Conservation (phyloP, 345 rosid genomes). For the Mangifera indica region DNA sequence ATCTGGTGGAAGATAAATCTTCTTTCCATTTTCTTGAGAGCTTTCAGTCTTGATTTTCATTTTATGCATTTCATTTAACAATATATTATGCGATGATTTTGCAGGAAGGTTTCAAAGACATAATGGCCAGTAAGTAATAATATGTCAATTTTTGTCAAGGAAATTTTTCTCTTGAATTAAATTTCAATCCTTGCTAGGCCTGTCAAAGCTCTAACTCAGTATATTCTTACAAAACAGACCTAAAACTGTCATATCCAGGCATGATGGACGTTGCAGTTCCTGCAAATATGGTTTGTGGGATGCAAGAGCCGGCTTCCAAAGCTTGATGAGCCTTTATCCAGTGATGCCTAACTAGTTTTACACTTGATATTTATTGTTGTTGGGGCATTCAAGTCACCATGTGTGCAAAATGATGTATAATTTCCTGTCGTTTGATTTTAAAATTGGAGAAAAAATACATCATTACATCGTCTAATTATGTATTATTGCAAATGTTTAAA, state of each 20-base stretch:
- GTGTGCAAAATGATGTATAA: background rate
- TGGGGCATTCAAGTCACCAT: background rate
- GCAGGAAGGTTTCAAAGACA: constrained; percentile 76
- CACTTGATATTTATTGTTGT: background rate
- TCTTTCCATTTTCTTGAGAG: background rate
- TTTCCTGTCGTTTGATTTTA: background rate
- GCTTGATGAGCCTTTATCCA: constrained; percentile 12
- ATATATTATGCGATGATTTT: constrained; percentile 11
- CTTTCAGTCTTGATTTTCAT: background rate
- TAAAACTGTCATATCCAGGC: constrained; percentile 82
- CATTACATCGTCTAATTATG: too few relatives aligned
- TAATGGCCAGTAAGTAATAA: constrained; percentile 74
- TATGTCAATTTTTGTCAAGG: background rate
- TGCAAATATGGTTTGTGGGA: constrained; percentile 81
- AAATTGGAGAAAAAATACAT: too few relatives aligned
- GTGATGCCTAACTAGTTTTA: background rate
- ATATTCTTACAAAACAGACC: constrained; percentile 42
- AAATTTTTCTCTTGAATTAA: background rate
- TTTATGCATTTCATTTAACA: background rate
- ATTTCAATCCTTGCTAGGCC: background rate
- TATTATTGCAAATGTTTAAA: too few relatives aligned
- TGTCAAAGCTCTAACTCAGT: background rate
- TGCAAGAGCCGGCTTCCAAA: constrained; percentile 55
- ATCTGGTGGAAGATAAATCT: background rate
- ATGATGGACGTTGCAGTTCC: constrained; percentile 88